Conservation (phyloP, 306 rosid species). For the Vigna angularis region DNA sequence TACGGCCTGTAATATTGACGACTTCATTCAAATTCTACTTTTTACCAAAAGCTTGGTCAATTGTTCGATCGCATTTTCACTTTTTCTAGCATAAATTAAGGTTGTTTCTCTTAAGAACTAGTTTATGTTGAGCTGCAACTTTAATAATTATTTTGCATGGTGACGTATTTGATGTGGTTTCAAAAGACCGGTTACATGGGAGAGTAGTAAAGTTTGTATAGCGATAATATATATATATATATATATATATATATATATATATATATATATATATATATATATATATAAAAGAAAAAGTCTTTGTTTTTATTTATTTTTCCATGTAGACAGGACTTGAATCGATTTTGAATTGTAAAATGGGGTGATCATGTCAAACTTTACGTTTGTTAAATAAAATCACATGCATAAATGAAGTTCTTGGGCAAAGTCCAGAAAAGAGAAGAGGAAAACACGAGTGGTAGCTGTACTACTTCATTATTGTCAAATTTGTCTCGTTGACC, state of each 20-base stretch:
- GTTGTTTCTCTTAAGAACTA: constrained; percentile 23
- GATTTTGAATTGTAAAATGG: constrained; percentile 32
- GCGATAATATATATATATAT: too few species aligned
- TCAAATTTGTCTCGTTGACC: neutral
- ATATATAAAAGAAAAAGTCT: neutral
- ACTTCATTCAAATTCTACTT: constrained; percentile 25
- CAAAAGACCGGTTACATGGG: too few species aligned
- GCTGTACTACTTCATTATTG: neutral
- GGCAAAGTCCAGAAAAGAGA: neutral
- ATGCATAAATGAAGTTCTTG: constrained; percentile 29
- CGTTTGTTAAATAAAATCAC: constrained; percentile 14
- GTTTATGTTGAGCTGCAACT: neutral
- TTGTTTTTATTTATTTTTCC: neutral
- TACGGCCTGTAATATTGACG: constrained; percentile 38
- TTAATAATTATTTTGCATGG: neutral
- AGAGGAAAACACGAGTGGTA: neutral
- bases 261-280: too few species aligned
- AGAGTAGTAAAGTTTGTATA: too few species aligned
- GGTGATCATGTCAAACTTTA: constrained; percentile 43
- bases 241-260: too few species aligned
- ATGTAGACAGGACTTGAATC: constrained; percentile 26
- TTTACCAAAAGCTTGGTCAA: constrained; percentile 38
- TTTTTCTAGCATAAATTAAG: neutral
- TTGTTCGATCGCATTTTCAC: constrained; percentile 13
- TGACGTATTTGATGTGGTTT: neutral